Evolutionary conservation across 768 basidiomycete genomes (phyloP).

Genomic region (Rhizopogon rudus): DNA sequence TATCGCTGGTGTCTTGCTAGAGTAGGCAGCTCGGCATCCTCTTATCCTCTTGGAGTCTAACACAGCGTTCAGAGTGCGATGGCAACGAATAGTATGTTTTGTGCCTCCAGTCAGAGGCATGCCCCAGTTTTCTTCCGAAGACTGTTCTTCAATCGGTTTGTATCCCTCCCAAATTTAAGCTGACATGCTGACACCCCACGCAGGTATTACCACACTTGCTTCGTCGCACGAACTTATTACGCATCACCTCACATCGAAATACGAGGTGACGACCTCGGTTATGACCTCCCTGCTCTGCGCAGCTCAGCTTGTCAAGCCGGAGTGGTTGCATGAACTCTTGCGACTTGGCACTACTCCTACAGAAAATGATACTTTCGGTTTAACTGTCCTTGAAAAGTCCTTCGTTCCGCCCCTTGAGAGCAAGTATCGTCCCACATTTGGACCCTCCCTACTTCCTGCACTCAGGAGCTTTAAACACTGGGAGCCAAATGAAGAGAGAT

Average conservation of each 20-base stretch:
- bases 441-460: slow-evolving; percentile 39
- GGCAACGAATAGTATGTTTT: slow-evolving; percentile 49
- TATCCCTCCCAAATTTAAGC: not conserved
- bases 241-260: slow-evolving; percentile 57
- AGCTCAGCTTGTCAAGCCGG: slow-evolving; percentile 54
- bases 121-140: slow-evolving; percentile 31
- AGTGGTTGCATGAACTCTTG: slow-evolving; percentile 64
- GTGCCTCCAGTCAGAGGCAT: slow-evolving; percentile 32
- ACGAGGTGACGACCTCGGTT: slow-evolving; percentile 42
- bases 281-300: slow-evolving; percentile 57
- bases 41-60: slow-evolving; percentile 1
- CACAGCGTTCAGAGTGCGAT: slow-evolving; percentile 35
- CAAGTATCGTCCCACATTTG: slow-evolving; percentile 58
- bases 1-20: slow-evolving; percentile 35
- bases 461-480: slow-evolving; percentile 54
- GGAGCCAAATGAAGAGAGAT: slow-evolving; percentile 63
- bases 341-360: slow-evolving; percentile 38
- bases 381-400: slow-evolving; percentile 40
- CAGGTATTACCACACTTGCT: slow-evolving; percentile 55
- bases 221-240: slow-evolving; percentile 44
- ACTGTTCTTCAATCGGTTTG: slow-evolving; percentile 54
- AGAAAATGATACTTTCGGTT: slow-evolving; percentile 27
- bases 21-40: slow-evolving; percentile 32
- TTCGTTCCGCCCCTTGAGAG: slow-evolving; percentile 46
- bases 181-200: not conserved